These are phyloP conservation scores for Fusarium pilosicola DNA, from an alignment of 2,329 filamentous ascomycete genomes.

Conservation along the genomic window DNA sequence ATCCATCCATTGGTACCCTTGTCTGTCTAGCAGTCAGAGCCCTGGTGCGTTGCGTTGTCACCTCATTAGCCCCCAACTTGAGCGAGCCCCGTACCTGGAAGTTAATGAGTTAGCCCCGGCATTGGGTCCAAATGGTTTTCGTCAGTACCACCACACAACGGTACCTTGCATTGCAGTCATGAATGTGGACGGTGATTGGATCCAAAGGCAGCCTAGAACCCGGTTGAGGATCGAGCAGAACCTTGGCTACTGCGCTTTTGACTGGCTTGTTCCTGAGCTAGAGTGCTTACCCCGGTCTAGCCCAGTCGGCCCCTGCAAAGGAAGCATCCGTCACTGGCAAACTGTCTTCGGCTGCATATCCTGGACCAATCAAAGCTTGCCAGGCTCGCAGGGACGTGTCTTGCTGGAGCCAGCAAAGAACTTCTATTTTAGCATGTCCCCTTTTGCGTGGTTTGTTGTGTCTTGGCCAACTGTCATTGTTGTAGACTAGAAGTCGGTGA, in stretches of 20 bases:
- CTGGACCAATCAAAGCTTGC: conserved; percentile 35
- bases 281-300: conserved; percentile 29
- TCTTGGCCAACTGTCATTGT: conserved; percentile 5
- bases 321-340: conserved; percentile 29
- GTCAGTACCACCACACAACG: conserved; percentile 26
- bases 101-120: conserved; percentile 36
- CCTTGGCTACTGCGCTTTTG: conserved; percentile 35
- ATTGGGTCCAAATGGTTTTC: conserved; percentile 27
- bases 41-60: conserved; percentile 40
- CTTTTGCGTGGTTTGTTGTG: conserved; percentile 41
- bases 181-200: conserved; percentile 35
- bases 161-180: conserved; percentile 39
- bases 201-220: conserved; percentile 13
- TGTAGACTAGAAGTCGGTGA: conserved; percentile 15
- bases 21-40: conserved; percentile 13
- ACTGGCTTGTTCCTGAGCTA: conserved; percentile 44
- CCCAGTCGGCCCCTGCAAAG: conserved; percentile 34
- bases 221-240: conserved; percentile 34
- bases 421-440: conserved; percentile 30
- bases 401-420: conserved; percentile 30
- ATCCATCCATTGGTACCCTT: background rate
- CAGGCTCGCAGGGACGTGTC: conserved; percentile 32
- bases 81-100: conserved; percentile 16
- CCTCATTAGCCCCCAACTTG: conserved; percentile 29
- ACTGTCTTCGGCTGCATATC: conserved; percentile 2